Evolutionary conservation across 768 basidiomycete species (phyloP).

Genomic region (Russula griseocarnosa): DNA sequence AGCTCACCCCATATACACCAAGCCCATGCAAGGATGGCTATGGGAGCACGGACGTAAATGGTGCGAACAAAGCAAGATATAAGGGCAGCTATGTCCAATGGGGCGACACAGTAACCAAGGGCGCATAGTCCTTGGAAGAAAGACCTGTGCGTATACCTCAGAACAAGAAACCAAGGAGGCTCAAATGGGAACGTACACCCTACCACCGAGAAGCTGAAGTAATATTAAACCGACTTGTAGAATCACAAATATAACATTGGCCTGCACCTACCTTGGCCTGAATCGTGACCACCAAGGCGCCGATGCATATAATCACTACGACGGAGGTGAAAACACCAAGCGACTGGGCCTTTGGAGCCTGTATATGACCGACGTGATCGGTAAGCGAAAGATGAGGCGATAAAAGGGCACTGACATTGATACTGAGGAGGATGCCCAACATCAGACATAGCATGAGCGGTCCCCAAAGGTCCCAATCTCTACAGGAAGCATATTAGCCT

Average conservation of each 20-base stretch:
- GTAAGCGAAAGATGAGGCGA: neutral
- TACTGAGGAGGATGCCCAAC: constrained; percentile 79
- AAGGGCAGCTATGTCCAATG: constrained; percentile 85
- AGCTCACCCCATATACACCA: constrained; percentile 95
- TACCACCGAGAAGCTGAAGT: constrained; percentile 66
- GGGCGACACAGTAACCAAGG: constrained; percentile 92
- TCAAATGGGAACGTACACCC: constrained; percentile 54
- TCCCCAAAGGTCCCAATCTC: constrained; percentile 99
- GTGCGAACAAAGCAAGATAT: constrained; percentile 79
- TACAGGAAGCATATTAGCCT: constrained; percentile 32
- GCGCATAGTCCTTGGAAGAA: constrained; percentile 97
- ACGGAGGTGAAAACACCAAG: constrained; percentile 90
- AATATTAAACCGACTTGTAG: constrained; percentile 12
- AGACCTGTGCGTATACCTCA: constrained; percentile 45
- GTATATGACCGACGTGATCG: constrained; percentile 15
- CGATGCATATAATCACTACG: constrained; percentile 88
- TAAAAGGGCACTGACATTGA: constrained; percentile 53
- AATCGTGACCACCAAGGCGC: constrained; percentile 88
- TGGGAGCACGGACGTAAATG: constrained; percentile 82
- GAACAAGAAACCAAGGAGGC: neutral
- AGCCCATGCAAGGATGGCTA: constrained; percentile 83
- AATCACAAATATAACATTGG: neutral
- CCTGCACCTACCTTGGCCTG: constrained; percentile 76
- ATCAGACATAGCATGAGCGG: constrained; percentile 79
- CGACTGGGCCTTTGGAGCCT: constrained; percentile 83